A percentile compares a stretch with the other conserved stretches of the same genome.
Evolutionary conservation across 1,284 basidiomycete genomes (phyloP).

Genomic region (Polyporus tsugae): DNA sequence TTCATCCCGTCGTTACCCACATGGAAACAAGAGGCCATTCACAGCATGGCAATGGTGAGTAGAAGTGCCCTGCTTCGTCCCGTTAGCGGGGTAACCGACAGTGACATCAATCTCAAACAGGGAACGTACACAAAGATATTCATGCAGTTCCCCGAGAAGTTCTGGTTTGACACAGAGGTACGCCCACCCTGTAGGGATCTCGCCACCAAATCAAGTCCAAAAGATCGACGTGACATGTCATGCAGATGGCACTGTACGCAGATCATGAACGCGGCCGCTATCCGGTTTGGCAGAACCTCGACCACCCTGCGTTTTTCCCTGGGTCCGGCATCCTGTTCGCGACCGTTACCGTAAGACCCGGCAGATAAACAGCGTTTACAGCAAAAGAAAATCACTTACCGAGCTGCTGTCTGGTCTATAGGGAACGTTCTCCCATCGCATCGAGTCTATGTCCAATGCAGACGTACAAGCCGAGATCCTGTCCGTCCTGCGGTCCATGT

Average conservation of each 20-base stretch:
- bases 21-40: slow-evolving; percentile 75
- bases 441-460: slow-evolving; percentile 58
- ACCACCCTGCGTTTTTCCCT: slow-evolving; percentile 65
- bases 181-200: neutral
- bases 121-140: slow-evolving; percentile 78
- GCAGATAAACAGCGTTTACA: too few species aligned
- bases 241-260: slow-evolving; percentile 70
- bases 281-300: slow-evolving; percentile 76
- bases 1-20: slow-evolving; percentile 64
- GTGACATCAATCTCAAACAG: slow-evolving; percentile 33
- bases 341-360: slow-evolving; percentile 63
- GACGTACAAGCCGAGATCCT: slow-evolving; percentile 63
- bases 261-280: slow-evolving; percentile 69
- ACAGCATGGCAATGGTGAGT: slow-evolving; percentile 67
- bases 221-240: neutral
- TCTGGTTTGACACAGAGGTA: slow-evolving; percentile 76
- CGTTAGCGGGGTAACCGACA: neutral
- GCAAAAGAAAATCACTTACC: slow-evolving; percentile 3
- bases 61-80: neutral
- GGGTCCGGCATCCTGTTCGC: slow-evolving; percentile 69
- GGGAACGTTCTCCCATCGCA: slow-evolving; percentile 66
- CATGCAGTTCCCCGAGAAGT: slow-evolving; percentile 67
- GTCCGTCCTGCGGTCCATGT: slow-evolving; percentile 64
- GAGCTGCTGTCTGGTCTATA: slow-evolving; percentile 30
- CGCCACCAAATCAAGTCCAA: neutral